Evolutionary conservation across 257 asterid species (phyloP), one percentile per base, ranked within the genome.

Genomic region (Vinca minor): DNA sequence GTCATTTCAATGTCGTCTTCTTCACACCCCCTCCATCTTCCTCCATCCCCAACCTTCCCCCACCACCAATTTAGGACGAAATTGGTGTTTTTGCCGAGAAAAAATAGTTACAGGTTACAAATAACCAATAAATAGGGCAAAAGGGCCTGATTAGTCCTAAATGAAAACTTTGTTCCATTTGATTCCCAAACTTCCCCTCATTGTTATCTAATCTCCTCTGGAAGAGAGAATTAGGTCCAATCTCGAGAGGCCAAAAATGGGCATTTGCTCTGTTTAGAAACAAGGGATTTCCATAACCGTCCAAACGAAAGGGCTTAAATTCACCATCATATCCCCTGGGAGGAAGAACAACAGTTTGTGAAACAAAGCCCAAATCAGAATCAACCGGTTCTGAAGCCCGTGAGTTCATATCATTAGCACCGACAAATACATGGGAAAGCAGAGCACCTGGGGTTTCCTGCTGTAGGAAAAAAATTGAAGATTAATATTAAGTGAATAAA

Each of bases 241-340:
- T 21, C 32, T 65, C 56, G 21, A 55, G 52, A n/a, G 63, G 48
- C 64, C 36, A 29, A 14, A 23, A n/a, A n/a, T n/a, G 62, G 7
- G 62, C 26, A 41, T 56, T 56, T 31, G 42, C 42, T 17, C 26
- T 31, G 25, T 56, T 31, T 15, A 56, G 42, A 18, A 31, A 56
- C 9, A 56, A 31, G 62, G 62, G 42, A 56, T 66, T 66, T 20
- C 56, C 55, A 17, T 55, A 66, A 29, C 39, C 70, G 12, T 66
- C 64, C 44, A 66, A 66, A 44, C 31, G 23, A 26, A 45, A 23
- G 7, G 70, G 53, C 45, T 34, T 55, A 25, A 55, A 41, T 2
- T 23, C 71, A 25, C 36, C 53, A 41, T 28, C n/a, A 17, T 68
- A 60, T 1, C 59, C 50, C 68, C 38, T 61, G 1, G 49, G 38